Conservation (phyloP, 23 red algal species). For the Gracilaria caudata region DNA sequence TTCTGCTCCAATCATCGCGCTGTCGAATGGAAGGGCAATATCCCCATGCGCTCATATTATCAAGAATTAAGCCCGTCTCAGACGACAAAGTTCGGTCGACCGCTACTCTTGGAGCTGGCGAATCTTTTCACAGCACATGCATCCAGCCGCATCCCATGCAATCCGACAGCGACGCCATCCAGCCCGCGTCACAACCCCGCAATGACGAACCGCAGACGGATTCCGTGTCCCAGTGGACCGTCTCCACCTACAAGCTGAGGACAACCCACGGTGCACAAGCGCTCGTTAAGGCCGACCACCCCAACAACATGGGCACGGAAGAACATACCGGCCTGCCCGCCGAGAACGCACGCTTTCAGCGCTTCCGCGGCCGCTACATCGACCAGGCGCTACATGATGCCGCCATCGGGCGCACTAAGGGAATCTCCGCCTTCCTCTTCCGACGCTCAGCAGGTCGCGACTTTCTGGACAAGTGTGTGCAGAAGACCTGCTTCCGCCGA, state of each 20-base stretch:
- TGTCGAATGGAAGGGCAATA: too few relatives aligned
- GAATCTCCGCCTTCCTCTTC: not conserved
- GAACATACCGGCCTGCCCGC: not conserved
- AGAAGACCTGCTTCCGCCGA: constrained; percentile 18
- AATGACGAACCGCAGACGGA: too few relatives aligned
- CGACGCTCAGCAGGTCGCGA: not conserved
- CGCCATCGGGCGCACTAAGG: not conserved
- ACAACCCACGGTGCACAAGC: not conserved
- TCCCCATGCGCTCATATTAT: too few relatives aligned
- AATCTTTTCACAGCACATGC: too few relatives aligned
- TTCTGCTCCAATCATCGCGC: too few relatives aligned
- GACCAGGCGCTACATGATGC: not conserved
- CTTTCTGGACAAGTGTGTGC: not conserved
- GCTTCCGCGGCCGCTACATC: constrained; percentile 23
- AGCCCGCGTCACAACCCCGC: too few relatives aligned
- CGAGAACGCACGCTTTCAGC: not conserved
- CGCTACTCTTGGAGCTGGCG: too few relatives aligned
- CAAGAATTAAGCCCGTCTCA: too few relatives aligned
- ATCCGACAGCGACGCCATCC: too few relatives aligned
- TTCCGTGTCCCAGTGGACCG: not conserved
- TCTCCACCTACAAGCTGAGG: not conserved
- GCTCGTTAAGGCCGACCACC: constrained; percentile 23
- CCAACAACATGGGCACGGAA: constrained; percentile 18
- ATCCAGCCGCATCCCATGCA: too few relatives aligned
- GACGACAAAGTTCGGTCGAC: too few relatives aligned